A percentile compares a stretch with the other conserved stretches of the same genome.
Evolutionary conservation across 495 filamentous ascomycete species (phyloP).

Genomic region (Poronia punctata): DNA sequence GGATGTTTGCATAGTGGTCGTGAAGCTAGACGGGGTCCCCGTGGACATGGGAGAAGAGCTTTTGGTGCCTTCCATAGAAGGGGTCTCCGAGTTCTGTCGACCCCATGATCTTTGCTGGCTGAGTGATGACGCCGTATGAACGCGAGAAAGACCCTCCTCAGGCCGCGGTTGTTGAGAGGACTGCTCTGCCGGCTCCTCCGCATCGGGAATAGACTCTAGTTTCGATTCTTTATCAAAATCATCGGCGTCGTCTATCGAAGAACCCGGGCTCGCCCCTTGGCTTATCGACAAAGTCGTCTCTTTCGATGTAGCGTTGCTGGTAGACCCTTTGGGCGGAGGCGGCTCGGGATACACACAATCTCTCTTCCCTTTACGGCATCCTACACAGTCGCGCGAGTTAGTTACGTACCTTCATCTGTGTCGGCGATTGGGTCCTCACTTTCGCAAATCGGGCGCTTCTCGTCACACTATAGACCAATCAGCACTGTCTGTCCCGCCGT

Average conservation of each 20-base stretch:
- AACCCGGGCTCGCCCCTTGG: slow-evolving; percentile 43
- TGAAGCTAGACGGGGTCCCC: slow-evolving; percentile 26
- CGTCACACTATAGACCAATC: slow-evolving; percentile 6
- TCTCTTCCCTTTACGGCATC: slow-evolving; percentile 77
- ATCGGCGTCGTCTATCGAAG: slow-evolving; percentile 47
- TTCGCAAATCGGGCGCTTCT: slow-evolving; percentile 71
- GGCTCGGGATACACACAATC: slow-evolving; percentile 78
- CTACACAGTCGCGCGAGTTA: slow-evolving; percentile 39
- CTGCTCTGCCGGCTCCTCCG: slow-evolving; percentile 43
- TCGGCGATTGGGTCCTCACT: slow-evolving; percentile 40
- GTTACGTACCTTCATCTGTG: neutral
- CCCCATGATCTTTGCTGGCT: slow-evolving; percentile 23
- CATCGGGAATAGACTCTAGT: slow-evolving; percentile 60
- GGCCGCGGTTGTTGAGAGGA: slow-evolving; percentile 30
- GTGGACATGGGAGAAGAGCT: slow-evolving; percentile 42
- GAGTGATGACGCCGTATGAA: slow-evolving; percentile 37
- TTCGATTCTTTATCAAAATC: slow-evolving; percentile 44
- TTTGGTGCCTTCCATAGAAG: slow-evolving; percentile 42
- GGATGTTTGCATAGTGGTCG: slow-evolving; percentile 22
- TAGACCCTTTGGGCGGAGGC: slow-evolving; percentile 41
- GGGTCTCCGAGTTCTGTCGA: slow-evolving; percentile 44
- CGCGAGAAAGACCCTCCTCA: slow-evolving; percentile 31
- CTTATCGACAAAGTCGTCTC: slow-evolving; percentile 41
- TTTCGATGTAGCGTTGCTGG: slow-evolving; percentile 38
- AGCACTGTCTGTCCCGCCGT: slow-evolving; percentile 60